These are phyloP conservation scores for Diplosphaera chodatii DNA, from an alignment of 139 green algal species.

Conservation along the genomic window DNA sequence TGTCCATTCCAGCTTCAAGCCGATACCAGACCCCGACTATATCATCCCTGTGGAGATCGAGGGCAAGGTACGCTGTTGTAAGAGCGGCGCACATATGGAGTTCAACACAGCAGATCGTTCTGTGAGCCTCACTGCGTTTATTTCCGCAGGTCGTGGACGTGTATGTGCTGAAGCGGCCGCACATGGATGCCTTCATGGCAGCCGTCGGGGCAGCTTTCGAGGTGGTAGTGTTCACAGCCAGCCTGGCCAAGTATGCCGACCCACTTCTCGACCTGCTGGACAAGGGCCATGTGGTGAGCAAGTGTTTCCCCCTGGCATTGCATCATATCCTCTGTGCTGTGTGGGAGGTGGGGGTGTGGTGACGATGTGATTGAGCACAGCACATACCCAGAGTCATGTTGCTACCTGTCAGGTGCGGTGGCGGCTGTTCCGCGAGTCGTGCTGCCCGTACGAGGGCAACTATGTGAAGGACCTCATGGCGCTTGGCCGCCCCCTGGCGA, in stretches of 20 bases:
- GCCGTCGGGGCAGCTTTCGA: slow-evolving; percentile 59
- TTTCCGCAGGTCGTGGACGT: slow-evolving; percentile 70
- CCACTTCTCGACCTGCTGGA: slow-evolving; percentile 91
- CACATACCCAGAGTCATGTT: too few species aligned
- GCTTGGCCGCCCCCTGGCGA: slow-evolving; percentile 71
- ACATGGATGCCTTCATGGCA: slow-evolving; percentile 87
- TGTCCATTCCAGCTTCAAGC: slow-evolving; percentile 94
- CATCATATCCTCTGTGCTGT: too few species aligned
- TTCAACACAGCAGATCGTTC: too few species aligned
- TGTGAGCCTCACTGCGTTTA: too few species aligned
- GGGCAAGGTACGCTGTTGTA: too few species aligned
- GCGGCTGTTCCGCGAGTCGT: slow-evolving; percentile 91
- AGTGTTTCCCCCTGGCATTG: too few species aligned
- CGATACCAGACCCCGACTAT: slow-evolving; percentile 80
- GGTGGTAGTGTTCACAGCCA: slow-evolving; percentile 93
- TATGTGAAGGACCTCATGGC: slow-evolving; percentile 88
- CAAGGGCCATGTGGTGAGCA: slow-evolving; percentile 48
- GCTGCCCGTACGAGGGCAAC: slow-evolving; percentile 80
- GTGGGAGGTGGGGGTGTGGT: too few species aligned
- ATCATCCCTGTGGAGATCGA: slow-evolving; percentile 91
- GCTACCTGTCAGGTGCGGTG: slow-evolving; percentile 33
- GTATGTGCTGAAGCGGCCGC: slow-evolving; percentile 92
- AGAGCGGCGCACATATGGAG: too few species aligned
- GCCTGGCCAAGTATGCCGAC: slow-evolving; percentile 82
- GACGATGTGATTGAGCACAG: too few species aligned